Evolutionary conservation across 2,329 filamentous ascomycete species (phyloP).

Genomic region (Pseudogymnoascus sp.): DNA sequence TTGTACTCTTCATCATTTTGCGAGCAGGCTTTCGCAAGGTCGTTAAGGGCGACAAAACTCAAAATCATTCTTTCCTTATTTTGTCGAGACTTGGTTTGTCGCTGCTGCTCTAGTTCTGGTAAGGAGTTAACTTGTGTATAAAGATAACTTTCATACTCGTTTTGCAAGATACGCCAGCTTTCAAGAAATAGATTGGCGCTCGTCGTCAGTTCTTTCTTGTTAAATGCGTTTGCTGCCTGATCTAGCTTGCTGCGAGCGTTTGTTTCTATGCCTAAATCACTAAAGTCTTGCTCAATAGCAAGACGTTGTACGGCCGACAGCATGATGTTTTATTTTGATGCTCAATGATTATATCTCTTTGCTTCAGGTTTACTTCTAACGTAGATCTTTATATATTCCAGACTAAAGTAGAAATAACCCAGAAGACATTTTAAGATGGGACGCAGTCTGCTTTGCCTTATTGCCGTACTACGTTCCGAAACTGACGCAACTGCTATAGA

Average conservation of each 20-base stretch:
- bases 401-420: neutral
- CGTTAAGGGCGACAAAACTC: constrained; percentile 12
- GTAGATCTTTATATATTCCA: neutral
- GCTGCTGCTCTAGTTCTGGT: neutral
- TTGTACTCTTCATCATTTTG: constrained; percentile 12
- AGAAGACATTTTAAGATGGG: neutral
- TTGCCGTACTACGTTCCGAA: neutral
- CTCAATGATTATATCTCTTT: neutral
- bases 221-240: neutral
- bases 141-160: neutral
- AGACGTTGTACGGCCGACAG: neutral
- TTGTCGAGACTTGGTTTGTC: neutral
- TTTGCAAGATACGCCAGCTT: neutral
- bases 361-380: neutral
- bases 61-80: neutral
- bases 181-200: neutral
- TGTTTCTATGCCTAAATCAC: neutral
- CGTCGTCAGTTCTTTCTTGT: neutral
- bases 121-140: neutral
- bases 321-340: neutral
- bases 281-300: neutral
- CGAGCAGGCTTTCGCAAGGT: constrained; percentile 13
- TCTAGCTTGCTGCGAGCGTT: no score
- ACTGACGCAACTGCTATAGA: neutral
- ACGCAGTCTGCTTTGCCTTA: neutral